Percentiles rank a stretch among this genome's conserved stretches.
phyloP scores from a whole-genome alignment of 768 basidiomycete genomes.

The Tylopilus balloui region DNA sequence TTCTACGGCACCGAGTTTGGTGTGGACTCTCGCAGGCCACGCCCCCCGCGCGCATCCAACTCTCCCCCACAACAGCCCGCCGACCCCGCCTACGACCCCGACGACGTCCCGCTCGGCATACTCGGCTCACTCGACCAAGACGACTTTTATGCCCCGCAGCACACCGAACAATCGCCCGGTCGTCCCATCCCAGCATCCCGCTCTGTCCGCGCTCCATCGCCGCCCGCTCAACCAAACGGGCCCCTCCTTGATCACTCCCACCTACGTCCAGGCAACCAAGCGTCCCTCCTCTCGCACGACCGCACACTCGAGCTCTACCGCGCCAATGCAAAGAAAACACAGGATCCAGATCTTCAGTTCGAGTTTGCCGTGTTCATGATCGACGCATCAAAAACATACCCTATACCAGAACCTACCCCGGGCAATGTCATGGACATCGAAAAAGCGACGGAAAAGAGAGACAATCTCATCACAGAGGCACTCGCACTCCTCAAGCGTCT shows the following conservation, averaged over 20 bases:
- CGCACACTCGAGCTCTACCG: constrained; percentile 97
- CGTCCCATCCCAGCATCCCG: constrained; percentile 43
- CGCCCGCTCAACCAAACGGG: constrained; percentile 44
- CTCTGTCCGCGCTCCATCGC: constrained; percentile 64
- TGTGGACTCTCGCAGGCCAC: constrained; percentile 3
- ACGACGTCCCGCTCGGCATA: constrained; percentile 35
- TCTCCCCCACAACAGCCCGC: constrained; percentile 26
- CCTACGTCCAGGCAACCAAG: constrained; percentile 87
- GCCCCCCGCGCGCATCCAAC: constrained; percentile 14
- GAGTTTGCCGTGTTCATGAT: constrained; percentile 99
- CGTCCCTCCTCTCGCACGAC: constrained; percentile 90
- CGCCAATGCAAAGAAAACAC: constrained; percentile 96
- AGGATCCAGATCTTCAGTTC: constrained; percentile 95
- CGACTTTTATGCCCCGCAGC: constrained; percentile 35
- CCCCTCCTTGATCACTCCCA: constrained; percentile 89
- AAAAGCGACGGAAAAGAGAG: constrained; percentile 73
- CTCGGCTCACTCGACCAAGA: constrained; percentile 36
- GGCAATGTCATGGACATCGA: constrained; percentile 80
- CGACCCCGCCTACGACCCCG: constrained; percentile 37
- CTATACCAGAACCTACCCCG: constrained; percentile 63
- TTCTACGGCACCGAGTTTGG: constrained; percentile 30
- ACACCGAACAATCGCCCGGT: constrained; percentile 24
- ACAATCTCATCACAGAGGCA: constrained; percentile 87
- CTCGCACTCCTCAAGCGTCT: constrained; percentile 81
- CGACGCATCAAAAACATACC: constrained; percentile 89